A percentile compares a stretch with the other conserved stretches of the same genome.
Evolutionary conservation across 192 early-diverging fungal genomes (phyloP).

Genomic region (Backusella macrospora): DNA sequence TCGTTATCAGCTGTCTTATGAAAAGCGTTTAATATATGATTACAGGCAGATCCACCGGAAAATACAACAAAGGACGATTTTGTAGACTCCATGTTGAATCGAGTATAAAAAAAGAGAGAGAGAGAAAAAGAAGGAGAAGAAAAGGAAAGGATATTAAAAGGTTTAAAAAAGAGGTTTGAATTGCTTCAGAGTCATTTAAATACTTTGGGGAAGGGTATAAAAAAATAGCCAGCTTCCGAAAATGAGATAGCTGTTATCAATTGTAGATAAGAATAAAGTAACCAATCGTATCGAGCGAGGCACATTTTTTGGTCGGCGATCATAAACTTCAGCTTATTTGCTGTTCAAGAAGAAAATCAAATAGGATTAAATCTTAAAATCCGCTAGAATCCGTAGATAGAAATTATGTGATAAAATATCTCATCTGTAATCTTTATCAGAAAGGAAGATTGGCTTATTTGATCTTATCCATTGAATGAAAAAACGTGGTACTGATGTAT

Average conservation of each 20-base stretch:
- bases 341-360: not conserved
- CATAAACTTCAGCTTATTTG: not conserved
- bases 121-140: not conserved
- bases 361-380: conserved; percentile 3
- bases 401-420: not conserved
- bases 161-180: not conserved
- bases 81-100: not conserved
- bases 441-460: not conserved
- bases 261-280: conserved; percentile 13
- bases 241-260: conserved; percentile 4
- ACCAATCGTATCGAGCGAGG: conserved; percentile 12
- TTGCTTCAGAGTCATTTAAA: conserved; percentile 6
- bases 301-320: conserved; percentile 14
- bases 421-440: not conserved
- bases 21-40: conserved; percentile 53
- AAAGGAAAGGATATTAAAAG: conserved; percentile 1
- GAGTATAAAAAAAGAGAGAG: not conserved
- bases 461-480: not conserved
- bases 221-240: conserved; percentile 12
- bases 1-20: conserved; percentile 57
- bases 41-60: conserved; percentile 76
- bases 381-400: not conserved
- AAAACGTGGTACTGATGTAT: not conserved
- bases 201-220: conserved; percentile 14
- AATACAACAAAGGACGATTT: conserved; percentile 60